Evolutionary conservation across 345 rosid species (phyloP).

Genomic region (Bretschneidera sinensis): DNA sequence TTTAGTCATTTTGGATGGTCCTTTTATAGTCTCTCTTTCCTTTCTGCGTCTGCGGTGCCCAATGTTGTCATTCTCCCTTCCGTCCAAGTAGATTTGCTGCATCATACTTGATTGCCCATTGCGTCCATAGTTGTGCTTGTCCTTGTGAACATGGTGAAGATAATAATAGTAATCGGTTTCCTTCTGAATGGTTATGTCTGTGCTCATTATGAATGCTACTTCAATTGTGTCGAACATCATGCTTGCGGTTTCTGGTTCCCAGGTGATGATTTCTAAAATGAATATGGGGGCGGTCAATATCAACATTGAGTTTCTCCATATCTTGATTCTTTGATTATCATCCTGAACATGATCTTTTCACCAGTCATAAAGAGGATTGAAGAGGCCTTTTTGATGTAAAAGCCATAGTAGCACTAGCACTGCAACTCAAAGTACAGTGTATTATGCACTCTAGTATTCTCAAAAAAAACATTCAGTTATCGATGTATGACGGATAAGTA

Average conservation of each 20-base stretch:
- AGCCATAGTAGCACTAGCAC: slow-evolving; percentile 58
- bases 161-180: too few species aligned
- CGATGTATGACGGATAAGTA: too few species aligned
- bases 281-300: too few species aligned
- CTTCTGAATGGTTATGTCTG: too few species aligned
- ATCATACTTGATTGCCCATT: slow-evolving; percentile 18
- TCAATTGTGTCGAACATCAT: slow-evolving; percentile 23
- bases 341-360: too few species aligned
- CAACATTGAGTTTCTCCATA: slow-evolving; percentile 18
- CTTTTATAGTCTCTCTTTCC: slow-evolving; percentile 13
- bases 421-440: slow-evolving; percentile 24
- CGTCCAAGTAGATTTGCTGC: slow-evolving; percentile 27
- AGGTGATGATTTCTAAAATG: not conserved
- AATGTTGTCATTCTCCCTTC: slow-evolving; percentile 23
- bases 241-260: slow-evolving; percentile 2
- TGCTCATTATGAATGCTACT: too few species aligned
- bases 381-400: slow-evolving; percentile 61
- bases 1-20: slow-evolving; percentile 12
- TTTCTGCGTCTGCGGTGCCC: slow-evolving; percentile 28
- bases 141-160: slow-evolving; percentile 40
- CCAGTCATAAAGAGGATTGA: too few species aligned
- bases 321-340: too few species aligned
- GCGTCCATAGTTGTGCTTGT: slow-evolving; percentile 36
- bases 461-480: too few species aligned
- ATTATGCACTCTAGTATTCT: not conserved